Percentiles rank a stretch among this genome's conserved stretches.
Conservation (phyloP, 2,329 filamentous ascomycete species). For the Xylaria sp. region DNA sequence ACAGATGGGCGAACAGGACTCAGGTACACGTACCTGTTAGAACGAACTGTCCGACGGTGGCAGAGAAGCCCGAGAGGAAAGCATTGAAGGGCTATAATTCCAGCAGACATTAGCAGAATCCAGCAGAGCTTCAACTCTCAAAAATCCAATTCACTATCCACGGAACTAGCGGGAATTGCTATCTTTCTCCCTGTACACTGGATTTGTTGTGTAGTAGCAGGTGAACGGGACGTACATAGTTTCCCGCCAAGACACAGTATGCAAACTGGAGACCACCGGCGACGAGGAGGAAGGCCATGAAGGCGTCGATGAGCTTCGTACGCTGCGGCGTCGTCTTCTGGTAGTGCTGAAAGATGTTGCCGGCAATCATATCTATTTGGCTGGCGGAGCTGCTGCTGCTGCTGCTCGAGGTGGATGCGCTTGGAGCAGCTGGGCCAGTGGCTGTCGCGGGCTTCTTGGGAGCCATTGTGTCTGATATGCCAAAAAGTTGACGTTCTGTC, state of each 20-base stretch:
- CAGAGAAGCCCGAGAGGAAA: constrained; percentile 92
- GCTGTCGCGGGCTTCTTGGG: constrained; percentile 54
- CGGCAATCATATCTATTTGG: constrained; percentile 63
- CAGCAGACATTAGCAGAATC: constrained; percentile 11
- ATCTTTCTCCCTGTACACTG: background rate
- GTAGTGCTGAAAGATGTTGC: constrained; percentile 80
- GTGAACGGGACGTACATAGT: constrained; percentile 73
- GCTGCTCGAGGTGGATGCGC: constrained; percentile 36
- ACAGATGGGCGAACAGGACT: background rate
- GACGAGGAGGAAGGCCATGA: constrained; percentile 84
- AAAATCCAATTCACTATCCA: background rate
- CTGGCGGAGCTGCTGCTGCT: constrained; percentile 14
- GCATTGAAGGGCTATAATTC: constrained; percentile 88
- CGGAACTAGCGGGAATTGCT: background rate
- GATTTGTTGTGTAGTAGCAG: background rate
- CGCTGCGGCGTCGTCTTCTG: constrained; percentile 82
- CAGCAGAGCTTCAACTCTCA: background rate
- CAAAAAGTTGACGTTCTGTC: constrained; percentile 6
- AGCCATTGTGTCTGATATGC: constrained; percentile 49
- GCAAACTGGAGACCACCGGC: constrained; percentile 91
- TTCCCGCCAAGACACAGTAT: constrained; percentile 90
- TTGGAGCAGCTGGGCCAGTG: constrained; percentile 28
- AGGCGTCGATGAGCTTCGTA: constrained; percentile 88
- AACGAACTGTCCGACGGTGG: constrained; percentile 96
- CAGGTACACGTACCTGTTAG: constrained; percentile 73